phyloP scores from a whole-genome alignment of 768 basidiomycete genomes.

The Myochromella boudieri region DNA sequence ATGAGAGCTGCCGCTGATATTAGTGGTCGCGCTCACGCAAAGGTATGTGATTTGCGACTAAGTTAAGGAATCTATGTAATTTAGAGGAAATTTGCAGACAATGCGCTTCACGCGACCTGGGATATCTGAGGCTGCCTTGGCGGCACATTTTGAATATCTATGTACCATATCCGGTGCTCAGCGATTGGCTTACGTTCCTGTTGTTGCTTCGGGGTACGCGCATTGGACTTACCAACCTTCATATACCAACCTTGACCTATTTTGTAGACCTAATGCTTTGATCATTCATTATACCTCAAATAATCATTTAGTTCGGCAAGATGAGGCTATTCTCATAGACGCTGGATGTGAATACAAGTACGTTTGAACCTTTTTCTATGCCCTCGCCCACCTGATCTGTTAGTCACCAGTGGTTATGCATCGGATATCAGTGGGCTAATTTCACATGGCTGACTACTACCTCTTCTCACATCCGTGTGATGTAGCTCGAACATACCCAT shows the following conservation, averaged over 20 bases:
- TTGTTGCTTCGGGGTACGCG: slow-evolving; percentile 88
- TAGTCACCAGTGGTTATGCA: slow-evolving; percentile 73
- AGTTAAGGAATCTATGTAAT: not conserved
- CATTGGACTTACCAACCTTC: not conserved
- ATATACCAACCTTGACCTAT: not conserved
- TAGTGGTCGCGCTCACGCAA: slow-evolving; percentile 81
- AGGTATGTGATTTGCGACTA: slow-evolving; percentile 44
- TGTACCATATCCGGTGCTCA: slow-evolving; percentile 80
- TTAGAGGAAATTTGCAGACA: slow-evolving; percentile 46
- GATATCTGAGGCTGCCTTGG: slow-evolving; percentile 39
- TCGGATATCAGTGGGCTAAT: slow-evolving; percentile 83
- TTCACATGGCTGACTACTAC: slow-evolving; percentile 6
- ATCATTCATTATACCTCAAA: slow-evolving; percentile 96
- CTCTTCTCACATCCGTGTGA: not conserved
- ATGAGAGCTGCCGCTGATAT: slow-evolving; percentile 89
- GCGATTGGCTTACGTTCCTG: slow-evolving; percentile 95
- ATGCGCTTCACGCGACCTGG: slow-evolving; percentile 71
- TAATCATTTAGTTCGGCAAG: slow-evolving; percentile 68
- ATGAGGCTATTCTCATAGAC: slow-evolving; percentile 83
- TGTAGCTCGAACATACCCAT: slow-evolving; percentile 90
- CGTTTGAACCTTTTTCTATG: slow-evolving; percentile 19
- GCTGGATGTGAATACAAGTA: slow-evolving; percentile 93
- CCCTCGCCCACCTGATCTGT: slow-evolving; percentile 5
- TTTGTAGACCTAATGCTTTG: slow-evolving; percentile 73
- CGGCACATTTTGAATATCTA: slow-evolving; percentile 88